Percentiles rank a stretch among this genome's conserved stretches.
These are phyloP conservation scores for Flaveria sonorensis DNA, from an alignment of 129 eudicot species.

Conservation along the genomic window DNA sequence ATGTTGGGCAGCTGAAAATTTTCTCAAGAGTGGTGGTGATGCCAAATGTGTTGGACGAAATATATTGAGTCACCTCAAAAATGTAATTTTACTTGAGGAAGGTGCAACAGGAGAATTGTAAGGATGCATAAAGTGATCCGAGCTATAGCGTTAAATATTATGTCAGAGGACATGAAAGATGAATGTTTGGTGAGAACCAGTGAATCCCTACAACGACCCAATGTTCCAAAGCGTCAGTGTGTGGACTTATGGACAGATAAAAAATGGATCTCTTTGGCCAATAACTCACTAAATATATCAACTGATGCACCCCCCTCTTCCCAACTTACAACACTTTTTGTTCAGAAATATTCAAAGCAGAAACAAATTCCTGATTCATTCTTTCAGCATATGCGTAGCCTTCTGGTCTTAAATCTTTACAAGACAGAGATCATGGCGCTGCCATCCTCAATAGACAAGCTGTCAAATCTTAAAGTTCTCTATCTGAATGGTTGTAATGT, in stretches of 20 bases:
- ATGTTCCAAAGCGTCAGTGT: conserved; percentile 24
- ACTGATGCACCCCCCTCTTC: conserved; percentile 21
- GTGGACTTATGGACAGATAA: conserved; percentile 31
- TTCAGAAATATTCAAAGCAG: conserved; percentile 31
- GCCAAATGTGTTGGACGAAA: conserved; percentile 15
- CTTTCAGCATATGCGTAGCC: conserved; percentile 30
- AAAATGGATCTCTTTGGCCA: conserved; percentile 33
- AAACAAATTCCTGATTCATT: conserved; percentile 29
- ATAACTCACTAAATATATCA: conserved; percentile 19
- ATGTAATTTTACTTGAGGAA: conserved; percentile 32
- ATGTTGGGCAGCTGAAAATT: conserved; percentile 45
- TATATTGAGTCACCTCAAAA: conserved; percentile 32
- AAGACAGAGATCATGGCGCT: conserved; percentile 29
- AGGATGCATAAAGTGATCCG: conserved; percentile 34
- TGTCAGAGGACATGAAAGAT: conserved; percentile 31
- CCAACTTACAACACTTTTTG: conserved; percentile 29
- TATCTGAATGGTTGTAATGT: conserved; percentile 25
- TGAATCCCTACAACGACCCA: conserved; percentile 6
- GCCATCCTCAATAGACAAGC: conserved; percentile 5
- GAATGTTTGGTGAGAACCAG: conserved; percentile 32
- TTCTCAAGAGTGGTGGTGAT: conserved; percentile 27
- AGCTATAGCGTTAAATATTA: conserved; percentile 18
- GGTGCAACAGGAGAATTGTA: conserved; percentile 22
- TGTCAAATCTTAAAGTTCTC: conserved; percentile 29
- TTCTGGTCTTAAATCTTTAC: conserved; percentile 33